Evolutionary conservation across 805 yeast genomes (phyloP).

Genomic region (Zygosaccharomyces lentus): DNA sequence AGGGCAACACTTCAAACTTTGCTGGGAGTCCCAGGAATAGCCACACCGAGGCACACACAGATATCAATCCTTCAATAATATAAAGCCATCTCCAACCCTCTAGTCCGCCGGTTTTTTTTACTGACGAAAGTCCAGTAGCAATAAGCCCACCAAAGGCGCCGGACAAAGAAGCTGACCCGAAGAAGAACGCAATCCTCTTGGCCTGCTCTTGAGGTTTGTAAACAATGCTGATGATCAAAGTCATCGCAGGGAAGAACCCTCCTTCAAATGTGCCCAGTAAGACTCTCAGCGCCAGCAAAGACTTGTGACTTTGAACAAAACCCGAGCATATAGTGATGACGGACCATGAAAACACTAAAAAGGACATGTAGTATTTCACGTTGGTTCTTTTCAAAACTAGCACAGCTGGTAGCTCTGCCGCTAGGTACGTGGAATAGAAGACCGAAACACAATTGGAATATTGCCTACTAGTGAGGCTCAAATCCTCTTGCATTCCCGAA

Average conservation of each 20-base stretch:
- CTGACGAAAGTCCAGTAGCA: constrained; percentile 49
- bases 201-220: constrained; percentile 46
- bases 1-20: constrained; percentile 30
- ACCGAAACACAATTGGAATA: constrained; percentile 50
- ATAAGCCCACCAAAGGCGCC: constrained; percentile 51
- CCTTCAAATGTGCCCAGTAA: constrained; percentile 59
- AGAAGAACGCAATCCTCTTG: constrained; percentile 50
- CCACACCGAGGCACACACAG: constrained; percentile 28
- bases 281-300: constrained; percentile 53
- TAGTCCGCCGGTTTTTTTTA: constrained; percentile 43
- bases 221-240: constrained; percentile 51
- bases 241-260: constrained; percentile 51
- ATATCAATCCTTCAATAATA: constrained; percentile 47
- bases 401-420: constrained; percentile 60
- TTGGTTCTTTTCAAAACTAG: constrained; percentile 46
- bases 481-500: constrained; percentile 60
- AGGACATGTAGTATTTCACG: constrained; percentile 53
- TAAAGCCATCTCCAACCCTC: constrained; percentile 66
- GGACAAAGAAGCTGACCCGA: constrained; percentile 50
- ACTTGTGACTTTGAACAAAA: constrained; percentile 43
- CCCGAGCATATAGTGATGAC: constrained; percentile 48
- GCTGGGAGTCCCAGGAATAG: constrained; percentile 35
- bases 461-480: constrained; percentile 45
- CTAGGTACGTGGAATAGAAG: constrained; percentile 55
- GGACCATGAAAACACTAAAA: constrained; percentile 55